A percentile compares a stretch with the other conserved stretches of the same genome.
phyloP scores from a whole-genome alignment of 306 rosid genomes.

The Geum urbanum region DNA sequence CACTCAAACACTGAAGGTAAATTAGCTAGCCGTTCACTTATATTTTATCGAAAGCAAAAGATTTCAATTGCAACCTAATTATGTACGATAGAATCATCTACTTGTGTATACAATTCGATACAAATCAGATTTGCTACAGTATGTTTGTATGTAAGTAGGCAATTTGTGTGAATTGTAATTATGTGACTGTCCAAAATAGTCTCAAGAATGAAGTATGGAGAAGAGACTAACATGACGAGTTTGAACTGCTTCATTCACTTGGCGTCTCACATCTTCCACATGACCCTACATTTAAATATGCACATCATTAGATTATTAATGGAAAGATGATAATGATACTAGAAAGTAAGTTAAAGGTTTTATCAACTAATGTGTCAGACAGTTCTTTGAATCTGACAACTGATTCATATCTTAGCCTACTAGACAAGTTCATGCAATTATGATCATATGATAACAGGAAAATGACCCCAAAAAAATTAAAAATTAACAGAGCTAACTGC shows the following conservation, averaged over 20 bases:
- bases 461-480: too few species aligned
- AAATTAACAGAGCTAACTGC: too few species aligned
- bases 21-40: too few species aligned
- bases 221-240: constrained; percentile 83
- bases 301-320: constrained; percentile 17
- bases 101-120: too few species aligned
- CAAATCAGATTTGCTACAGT: too few species aligned
- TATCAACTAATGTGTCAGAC: constrained; percentile 19
- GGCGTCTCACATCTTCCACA: constrained; percentile 82
- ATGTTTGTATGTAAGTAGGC: neutral
- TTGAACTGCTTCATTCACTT: constrained; percentile 88
- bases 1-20: too few species aligned
- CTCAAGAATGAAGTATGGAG: constrained; percentile 14
- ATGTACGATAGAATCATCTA: too few species aligned
- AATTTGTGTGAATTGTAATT: neutral
- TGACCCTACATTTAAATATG: constrained; percentile 62
- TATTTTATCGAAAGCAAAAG: too few species aligned
- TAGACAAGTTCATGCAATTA: neutral
- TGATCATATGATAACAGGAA: too few species aligned
- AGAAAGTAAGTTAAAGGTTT: neutral
- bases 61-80: too few species aligned
- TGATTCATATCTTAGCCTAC: neutral
- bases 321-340: constrained; percentile 3
- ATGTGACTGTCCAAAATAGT: constrained; percentile 1
- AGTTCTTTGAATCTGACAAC: neutral